These are phyloP conservation scores for Fusarium mexicanum DNA, from an alignment of 2,329 filamentous ascomycete genomes.

Conservation along the genomic window DNA sequence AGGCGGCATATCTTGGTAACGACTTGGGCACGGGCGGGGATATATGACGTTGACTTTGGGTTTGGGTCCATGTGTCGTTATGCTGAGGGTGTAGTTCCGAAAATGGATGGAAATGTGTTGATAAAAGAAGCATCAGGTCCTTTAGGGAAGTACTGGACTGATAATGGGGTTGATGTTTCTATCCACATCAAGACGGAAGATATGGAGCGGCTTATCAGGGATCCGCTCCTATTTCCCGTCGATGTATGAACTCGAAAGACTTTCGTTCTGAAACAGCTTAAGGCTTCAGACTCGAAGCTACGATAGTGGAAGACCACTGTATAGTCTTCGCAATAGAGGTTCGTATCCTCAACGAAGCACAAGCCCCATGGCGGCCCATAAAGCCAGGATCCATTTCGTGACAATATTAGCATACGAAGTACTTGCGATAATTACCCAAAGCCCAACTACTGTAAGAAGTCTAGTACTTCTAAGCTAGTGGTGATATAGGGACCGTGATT, in stretches of 20 bases:
- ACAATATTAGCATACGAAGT: too few species aligned
- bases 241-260: not conserved
- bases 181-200: slow-evolving; percentile 24
- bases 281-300: not conserved
- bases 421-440: too few species aligned
- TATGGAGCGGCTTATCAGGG: slow-evolving; percentile 28
- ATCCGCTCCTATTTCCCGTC: slow-evolving; percentile 23
- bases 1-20: slow-evolving; percentile 39
- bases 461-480: not conserved
- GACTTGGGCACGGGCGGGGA: slow-evolving; percentile 39
- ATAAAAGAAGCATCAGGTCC: slow-evolving; percentile 39
- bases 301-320: too few species aligned
- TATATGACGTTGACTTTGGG: slow-evolving; percentile 43
- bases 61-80: slow-evolving; percentile 23
- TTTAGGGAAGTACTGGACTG: slow-evolving; percentile 25
- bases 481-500: not conserved
- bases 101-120: slow-evolving; percentile 35
- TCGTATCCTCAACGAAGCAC: not conserved
- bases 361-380: not conserved
- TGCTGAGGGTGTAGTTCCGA: slow-evolving; percentile 36
- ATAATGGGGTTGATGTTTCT: slow-evolving; percentile 37
- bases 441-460: too few species aligned
- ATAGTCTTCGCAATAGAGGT: not conserved
- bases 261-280: too few species aligned
- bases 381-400: too few species aligned